These are phyloP conservation scores for Chamaecrista fasciculata DNA, from an alignment of 306 rosid genomes.

Conservation along the genomic window DNA sequence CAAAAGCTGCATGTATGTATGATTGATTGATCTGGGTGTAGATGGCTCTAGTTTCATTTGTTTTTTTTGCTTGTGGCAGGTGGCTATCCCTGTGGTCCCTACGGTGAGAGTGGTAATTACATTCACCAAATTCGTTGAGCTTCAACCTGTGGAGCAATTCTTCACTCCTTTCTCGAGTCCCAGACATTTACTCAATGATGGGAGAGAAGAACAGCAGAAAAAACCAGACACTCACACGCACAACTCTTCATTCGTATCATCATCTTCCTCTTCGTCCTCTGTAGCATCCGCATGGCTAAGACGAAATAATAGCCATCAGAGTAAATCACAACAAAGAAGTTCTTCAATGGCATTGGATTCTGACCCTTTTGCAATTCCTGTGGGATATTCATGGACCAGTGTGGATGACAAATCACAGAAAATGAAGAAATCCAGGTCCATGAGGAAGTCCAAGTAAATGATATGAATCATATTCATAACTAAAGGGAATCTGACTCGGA, in stretches of 20 bases:
- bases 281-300: conserved; percentile 58
- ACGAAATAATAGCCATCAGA: conserved; percentile 57
- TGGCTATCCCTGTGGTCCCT: conserved; percentile 94
- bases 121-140: conserved; percentile 89
- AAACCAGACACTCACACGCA: conserved; percentile 33
- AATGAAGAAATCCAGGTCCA: conserved; percentile 69
- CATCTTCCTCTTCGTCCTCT: conserved; percentile 38
- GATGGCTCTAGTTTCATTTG: conserved; percentile 1
- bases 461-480: background rate
- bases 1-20: background rate
- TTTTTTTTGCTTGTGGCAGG: conserved; percentile 47
- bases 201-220: conserved; percentile 35
- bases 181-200: conserved; percentile 45
- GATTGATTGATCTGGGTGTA: conserved; percentile 19
- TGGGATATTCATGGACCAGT: conserved; percentile 70
- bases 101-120: conserved; percentile 95
- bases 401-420: conserved; percentile 59
- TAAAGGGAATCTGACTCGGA: background rate
- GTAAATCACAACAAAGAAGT: conserved; percentile 41
- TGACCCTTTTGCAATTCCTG: conserved; percentile 89
- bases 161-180: conserved; percentile 91
- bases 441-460: conserved; percentile 55
- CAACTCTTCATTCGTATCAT: conserved; percentile 23
- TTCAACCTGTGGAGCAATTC: conserved; percentile 71
- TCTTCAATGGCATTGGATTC: conserved; percentile 38